Conservation (phyloP, 2,329 filamentous ascomycete species). For the Beauveria varroae region DNA sequence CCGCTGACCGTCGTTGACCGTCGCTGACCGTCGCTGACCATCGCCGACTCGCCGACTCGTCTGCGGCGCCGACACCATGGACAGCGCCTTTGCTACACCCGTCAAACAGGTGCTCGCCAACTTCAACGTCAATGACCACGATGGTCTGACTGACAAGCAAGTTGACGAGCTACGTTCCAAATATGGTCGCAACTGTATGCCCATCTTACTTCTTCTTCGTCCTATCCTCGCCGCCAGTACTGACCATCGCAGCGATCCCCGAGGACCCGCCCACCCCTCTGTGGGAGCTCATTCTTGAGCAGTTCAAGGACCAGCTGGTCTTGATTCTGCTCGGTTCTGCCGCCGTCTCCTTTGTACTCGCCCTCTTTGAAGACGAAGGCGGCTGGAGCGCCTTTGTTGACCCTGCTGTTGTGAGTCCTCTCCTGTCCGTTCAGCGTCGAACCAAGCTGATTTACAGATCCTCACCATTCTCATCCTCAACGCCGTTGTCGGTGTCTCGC, state of each 20-base stretch:
- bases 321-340: conserved; percentile 91
- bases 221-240: background rate
- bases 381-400: conserved; percentile 98
- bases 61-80: conserved; percentile 39
- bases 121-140: conserved; percentile 47
- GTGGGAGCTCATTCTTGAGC: conserved; percentile 94
- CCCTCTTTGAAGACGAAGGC: conserved; percentile 85
- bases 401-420: conserved; percentile 71
- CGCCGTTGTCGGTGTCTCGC: conserved; percentile 92
- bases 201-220: background rate
- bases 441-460: conserved; percentile 51
- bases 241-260: conserved; percentile 40
- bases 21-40: background rate
- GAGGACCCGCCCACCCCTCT: conserved; percentile 94
- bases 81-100: conserved; percentile 53
- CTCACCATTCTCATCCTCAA: conserved; percentile 95
- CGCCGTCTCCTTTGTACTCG: conserved; percentile 85
- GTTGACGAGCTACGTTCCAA: conserved; percentile 47
- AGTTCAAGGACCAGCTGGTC: conserved; percentile 98
- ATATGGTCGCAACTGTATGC: conserved; percentile 60
- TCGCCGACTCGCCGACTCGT: conserved; percentile 3
- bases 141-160: conserved; percentile 53
- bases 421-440: background rate
- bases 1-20: background rate
- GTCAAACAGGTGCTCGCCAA: conserved; percentile 50